These are phyloP conservation scores for Arthrobotrys sphaeroides DNA, from an alignment of 2,329 filamentous ascomycete species.

Conservation along the genomic window DNA sequence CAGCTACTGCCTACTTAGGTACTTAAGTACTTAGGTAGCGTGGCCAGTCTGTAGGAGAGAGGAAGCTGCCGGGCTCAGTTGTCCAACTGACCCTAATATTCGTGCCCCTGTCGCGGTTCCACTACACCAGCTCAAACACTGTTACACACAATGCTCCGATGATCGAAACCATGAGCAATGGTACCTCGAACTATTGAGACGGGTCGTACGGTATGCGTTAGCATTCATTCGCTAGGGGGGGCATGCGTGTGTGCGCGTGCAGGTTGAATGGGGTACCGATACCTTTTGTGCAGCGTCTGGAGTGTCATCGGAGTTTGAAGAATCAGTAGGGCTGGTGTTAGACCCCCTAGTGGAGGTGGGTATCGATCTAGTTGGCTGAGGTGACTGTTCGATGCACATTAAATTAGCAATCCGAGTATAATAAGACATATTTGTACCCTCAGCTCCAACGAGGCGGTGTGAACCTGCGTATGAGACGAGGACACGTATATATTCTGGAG, in stretches of 20 bases:
- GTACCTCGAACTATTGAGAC: slow-evolving; percentile 9
- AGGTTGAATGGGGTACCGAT: not conserved
- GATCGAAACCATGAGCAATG: not conserved
- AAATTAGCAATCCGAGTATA: not conserved
- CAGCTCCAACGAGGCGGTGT: not conserved
- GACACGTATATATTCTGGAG: not conserved
- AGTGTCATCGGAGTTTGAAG: slow-evolving; percentile 1
- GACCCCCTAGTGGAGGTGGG: not conserved
- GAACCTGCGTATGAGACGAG: not conserved
- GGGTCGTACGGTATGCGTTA: not conserved
- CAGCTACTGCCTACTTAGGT: too few relatives aligned
- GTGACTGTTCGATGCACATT: slow-evolving; percentile 12
- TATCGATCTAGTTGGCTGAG: slow-evolving; percentile 28
- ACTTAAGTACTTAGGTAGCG: too few relatives aligned
- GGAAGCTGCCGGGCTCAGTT: too few relatives aligned
- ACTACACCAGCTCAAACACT: slow-evolving; percentile 24
- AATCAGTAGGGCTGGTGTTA: not conserved
- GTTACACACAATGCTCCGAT: slow-evolving; percentile 28
- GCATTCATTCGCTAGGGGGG: not conserved
- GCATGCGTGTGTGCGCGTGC: too few relatives aligned
- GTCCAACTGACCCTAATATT: too few relatives aligned
- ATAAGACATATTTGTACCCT: not conserved
- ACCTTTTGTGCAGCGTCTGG: slow-evolving; percentile 40
- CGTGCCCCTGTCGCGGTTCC: not conserved
- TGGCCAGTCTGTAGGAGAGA: too few relatives aligned